These are phyloP conservation scores for Xanthoconium purpureum DNA, from an alignment of 768 basidiomycete genomes.

Conservation along the genomic window DNA sequence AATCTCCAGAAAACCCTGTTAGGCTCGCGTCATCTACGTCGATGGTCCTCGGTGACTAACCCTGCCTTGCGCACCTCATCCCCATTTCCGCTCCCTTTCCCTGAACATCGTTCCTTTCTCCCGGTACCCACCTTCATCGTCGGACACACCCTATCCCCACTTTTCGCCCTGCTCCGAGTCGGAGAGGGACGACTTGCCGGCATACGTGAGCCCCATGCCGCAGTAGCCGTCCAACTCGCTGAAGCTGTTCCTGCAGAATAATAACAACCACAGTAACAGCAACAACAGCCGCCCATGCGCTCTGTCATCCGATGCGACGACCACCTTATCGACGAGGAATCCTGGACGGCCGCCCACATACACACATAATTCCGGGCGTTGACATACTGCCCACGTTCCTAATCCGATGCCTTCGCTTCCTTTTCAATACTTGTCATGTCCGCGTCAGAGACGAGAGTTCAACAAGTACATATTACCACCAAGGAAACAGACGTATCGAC, in stretches of 20 bases:
- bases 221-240: constrained; percentile 17
- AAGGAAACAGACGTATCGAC: neutral
- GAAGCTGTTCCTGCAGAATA: constrained; percentile 6
- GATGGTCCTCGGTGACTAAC: constrained; percentile 32
- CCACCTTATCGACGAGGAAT: constrained; percentile 27
- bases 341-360: constrained; percentile 22
- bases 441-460: no score
- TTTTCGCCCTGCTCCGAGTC: constrained; percentile 24
- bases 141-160: constrained; percentile 12
- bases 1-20: constrained; percentile 28
- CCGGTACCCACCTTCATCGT: constrained; percentile 14
- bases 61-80: constrained; percentile 24
- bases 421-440: no score
- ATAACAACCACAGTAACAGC: neutral
- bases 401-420: no score
- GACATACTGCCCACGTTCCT: no score
- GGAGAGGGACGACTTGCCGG: constrained; percentile 18
- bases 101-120: constrained; percentile 15
- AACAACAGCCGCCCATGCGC: constrained; percentile 7
- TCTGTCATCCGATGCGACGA: constrained; percentile 26
- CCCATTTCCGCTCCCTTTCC: constrained; percentile 13
- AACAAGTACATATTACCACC: constrained; percentile 2
- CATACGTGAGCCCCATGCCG: constrained; percentile 15
- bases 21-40: constrained; percentile 29
- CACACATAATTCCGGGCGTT: no score